Percentiles rank a stretch among this genome's conserved stretches.
Evolutionary conservation across 1,284 basidiomycete species (phyloP).

Genomic region (Naganishia albida): DNA sequence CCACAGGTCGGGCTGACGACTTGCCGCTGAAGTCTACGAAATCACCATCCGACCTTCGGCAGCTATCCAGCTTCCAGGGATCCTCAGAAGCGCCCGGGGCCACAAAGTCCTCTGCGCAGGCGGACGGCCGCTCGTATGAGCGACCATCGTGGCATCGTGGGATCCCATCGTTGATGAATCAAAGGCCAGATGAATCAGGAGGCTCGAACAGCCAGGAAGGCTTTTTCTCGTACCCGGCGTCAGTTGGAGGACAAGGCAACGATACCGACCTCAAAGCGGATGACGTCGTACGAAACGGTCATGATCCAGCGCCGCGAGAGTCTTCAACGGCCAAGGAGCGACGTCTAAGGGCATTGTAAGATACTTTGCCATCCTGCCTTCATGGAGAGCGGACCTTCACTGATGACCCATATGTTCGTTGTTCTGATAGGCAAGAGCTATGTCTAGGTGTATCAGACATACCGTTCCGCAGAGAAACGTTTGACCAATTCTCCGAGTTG

Average conservation of each 20-base stretch:
- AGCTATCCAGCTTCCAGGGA: neutral
- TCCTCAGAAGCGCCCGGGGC: neutral
- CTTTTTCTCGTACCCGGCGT: neutral
- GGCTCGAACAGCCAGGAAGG: neutral
- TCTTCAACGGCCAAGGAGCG: neutral
- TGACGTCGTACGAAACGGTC: neutral
- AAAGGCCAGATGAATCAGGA: too few species aligned
- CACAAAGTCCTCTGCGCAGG: neutral
- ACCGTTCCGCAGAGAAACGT: slow-evolving; percentile 24
- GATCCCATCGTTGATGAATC: neutral
- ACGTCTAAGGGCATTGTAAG: slow-evolving; percentile 9
- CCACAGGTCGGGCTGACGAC: too few species aligned
- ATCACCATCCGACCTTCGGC: too few species aligned
- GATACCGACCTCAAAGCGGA: neutral
- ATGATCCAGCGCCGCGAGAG: neutral
- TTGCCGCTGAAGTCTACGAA: too few species aligned
- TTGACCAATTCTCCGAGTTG: slow-evolving; percentile 21
- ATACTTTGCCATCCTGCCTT: too few species aligned
- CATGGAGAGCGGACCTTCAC: too few species aligned
- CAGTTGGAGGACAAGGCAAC: neutral
- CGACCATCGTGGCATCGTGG: neutral
- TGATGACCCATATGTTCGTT: neutral
- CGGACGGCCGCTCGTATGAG: neutral
- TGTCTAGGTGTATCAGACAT: slow-evolving; percentile 11
- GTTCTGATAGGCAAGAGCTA: slow-evolving; percentile 6